Percentiles rank a stretch among this genome's conserved stretches.
These are phyloP conservation scores for Vicia sativa DNA, from an alignment of 306 rosid species.

Conservation along the genomic window DNA sequence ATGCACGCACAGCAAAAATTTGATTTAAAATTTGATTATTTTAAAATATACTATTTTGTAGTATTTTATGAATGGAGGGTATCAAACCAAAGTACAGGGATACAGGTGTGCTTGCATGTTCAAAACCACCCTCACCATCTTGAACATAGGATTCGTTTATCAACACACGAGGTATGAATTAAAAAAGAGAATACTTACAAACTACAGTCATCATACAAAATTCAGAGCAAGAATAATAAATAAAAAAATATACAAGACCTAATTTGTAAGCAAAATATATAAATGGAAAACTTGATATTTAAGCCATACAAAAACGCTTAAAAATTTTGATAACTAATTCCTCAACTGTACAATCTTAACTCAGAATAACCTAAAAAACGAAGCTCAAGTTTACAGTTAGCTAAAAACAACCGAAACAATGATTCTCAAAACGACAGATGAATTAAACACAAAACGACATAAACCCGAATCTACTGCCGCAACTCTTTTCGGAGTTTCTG, in stretches of 20 bases:
- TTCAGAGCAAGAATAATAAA: background rate
- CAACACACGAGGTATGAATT: slow-evolving; percentile 34
- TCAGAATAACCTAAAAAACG: background rate
- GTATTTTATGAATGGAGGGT: too few species aligned
- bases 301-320: background rate
- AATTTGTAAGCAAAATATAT: slow-evolving; percentile 26
- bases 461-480: slow-evolving; percentile 38
- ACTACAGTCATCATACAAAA: background rate
- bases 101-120: too few species aligned
- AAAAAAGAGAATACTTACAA: slow-evolving; percentile 25
- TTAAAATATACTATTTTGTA: too few species aligned
- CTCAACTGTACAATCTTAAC: slow-evolving; percentile 35
- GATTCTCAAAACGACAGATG: slow-evolving; percentile 30
- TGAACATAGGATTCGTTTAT: slow-evolving; percentile 41
- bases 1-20: too few species aligned
- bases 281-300: slow-evolving; percentile 17
- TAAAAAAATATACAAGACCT: slow-evolving; percentile 23
- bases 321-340: slow-evolving; percentile 27
- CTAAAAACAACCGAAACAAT: slow-evolving; percentile 23
- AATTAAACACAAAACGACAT: slow-evolving; percentile 31
- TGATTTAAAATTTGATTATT: too few species aligned
- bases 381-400: background rate
- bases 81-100: too few species aligned
- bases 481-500: slow-evolving; percentile 54
- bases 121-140: too few species aligned